phyloP scores from a whole-genome alignment of 2,329 filamentous ascomycete genomes.

The Orbilia blumenaviensis region DNA sequence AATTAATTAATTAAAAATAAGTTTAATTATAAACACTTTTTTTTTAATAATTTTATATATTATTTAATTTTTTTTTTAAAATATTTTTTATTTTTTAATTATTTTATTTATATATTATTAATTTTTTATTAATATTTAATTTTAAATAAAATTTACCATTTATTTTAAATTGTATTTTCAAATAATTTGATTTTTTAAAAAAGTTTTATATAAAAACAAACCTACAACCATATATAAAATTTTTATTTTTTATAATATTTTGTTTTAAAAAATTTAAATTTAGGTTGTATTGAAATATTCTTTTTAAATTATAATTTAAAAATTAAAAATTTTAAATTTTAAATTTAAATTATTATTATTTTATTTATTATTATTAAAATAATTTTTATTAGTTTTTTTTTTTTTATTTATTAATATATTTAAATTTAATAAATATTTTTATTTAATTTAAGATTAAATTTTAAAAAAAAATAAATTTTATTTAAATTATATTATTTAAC shows the following conservation, averaged over 20 bases:
- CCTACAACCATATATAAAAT: background rate
- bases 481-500: conserved; percentile 11
- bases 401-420: conserved; percentile 63
- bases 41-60: conserved; percentile 62
- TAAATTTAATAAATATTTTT: conserved; percentile 63
- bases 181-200: background rate
- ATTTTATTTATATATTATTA: background rate
- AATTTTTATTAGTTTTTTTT: conserved; percentile 63
- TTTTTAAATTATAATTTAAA: conserved; percentile 6
- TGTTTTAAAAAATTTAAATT: background rate
- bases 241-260: background rate
- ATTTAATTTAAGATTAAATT: conserved; percentile 62
- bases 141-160: conserved; percentile 4
- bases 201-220: background rate
- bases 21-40: conserved; percentile 61
- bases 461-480: conserved; percentile 48
- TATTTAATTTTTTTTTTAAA: conserved; percentile 62
- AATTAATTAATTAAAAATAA: conserved; percentile 59
- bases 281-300: background rate
- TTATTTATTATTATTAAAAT: conserved; percentile 62
- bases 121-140: background rate
- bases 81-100: conserved; percentile 62
- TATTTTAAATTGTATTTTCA: background rate
- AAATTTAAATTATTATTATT: conserved; percentile 60
- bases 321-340: background rate